A percentile compares a stretch with the other conserved stretches of the same genome.
phyloP scores from a whole-genome alignment of 2,329 filamentous ascomycete genomes.

The Pseudofabraea citricarpa region DNA sequence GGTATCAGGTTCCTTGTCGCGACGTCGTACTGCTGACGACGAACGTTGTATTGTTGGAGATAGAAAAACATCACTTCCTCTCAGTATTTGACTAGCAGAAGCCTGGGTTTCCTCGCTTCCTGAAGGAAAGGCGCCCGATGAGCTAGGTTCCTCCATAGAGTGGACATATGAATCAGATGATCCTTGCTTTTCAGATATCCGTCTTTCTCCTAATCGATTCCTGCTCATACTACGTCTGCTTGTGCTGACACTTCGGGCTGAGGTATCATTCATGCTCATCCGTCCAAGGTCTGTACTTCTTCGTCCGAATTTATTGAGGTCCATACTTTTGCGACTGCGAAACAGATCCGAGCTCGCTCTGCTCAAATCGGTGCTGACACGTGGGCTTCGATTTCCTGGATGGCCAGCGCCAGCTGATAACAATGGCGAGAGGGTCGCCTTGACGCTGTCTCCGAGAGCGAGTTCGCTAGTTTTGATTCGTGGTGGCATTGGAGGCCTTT shows the following conservation, averaged over 20 bases:
- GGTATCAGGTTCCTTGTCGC: conserved; percentile 12
- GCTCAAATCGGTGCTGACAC: conserved; percentile 47
- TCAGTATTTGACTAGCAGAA: conserved; percentile 87
- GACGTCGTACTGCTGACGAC: conserved; percentile 18
- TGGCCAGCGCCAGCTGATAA: conserved; percentile 24
- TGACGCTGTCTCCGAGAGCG: conserved; percentile 49
- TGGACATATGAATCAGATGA: conserved; percentile 73
- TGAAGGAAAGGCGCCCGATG: conserved; percentile 65
- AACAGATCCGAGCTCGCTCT: conserved; percentile 51
- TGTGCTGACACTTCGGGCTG: conserved; percentile 59
- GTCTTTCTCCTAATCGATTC: conserved; percentile 41
- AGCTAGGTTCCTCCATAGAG: conserved; percentile 68
- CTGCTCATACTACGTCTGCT: conserved; percentile 47
- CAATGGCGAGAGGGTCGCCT: conserved; percentile 52
- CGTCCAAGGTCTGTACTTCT: conserved; percentile 49
- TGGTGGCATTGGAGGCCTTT: conserved; percentile 10
- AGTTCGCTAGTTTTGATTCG: conserved; percentile 18
- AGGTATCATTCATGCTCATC: conserved; percentile 35
- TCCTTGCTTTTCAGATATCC: conserved; percentile 49
- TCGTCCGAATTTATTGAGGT: conserved; percentile 31
- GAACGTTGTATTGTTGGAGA: conserved; percentile 64
- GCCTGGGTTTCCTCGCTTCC: conserved; percentile 68
- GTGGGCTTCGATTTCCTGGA: conserved; percentile 44
- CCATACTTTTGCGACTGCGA: conserved; percentile 47
- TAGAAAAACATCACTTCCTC: conserved; percentile 82